Percentiles rank a stretch among this genome's conserved stretches.
Conservation (phyloP, 495 filamentous ascomycete species). For the Physcia stellaris region DNA sequence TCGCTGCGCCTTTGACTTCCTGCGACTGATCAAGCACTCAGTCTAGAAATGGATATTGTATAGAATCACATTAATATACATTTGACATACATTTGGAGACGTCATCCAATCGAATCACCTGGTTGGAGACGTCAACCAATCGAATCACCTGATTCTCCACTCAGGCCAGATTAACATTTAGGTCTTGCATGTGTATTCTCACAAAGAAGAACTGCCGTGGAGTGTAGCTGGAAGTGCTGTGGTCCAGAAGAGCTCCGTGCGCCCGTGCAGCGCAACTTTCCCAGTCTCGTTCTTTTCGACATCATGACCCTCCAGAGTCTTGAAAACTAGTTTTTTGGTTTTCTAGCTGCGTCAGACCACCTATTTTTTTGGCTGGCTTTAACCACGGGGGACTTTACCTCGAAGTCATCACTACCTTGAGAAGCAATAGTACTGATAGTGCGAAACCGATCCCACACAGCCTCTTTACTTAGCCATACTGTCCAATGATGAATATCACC, state of each 20-base stretch:
- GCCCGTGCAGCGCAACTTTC: conserved; percentile 40
- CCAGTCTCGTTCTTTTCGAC: conserved; percentile 36
- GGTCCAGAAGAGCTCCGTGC: too few species aligned
- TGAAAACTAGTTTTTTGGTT: conserved; percentile 26
- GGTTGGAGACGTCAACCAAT: too few species aligned
- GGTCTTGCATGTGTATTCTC: too few species aligned
- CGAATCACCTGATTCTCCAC: too few species aligned
- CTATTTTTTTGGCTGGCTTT: background rate
- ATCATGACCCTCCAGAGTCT: conserved; percentile 26
- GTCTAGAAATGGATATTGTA: too few species aligned
- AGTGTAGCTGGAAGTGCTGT: conserved; percentile 18
- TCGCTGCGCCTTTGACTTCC: too few species aligned
- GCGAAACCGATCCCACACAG: conserved; percentile 39
- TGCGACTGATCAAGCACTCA: too few species aligned
- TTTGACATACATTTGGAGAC: too few species aligned
- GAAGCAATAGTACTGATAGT: conserved; percentile 49
- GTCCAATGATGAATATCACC: conserved; percentile 25
- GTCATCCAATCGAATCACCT: too few species aligned
- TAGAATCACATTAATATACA: too few species aligned
- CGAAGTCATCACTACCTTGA: conserved; percentile 32
- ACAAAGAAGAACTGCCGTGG: too few species aligned
- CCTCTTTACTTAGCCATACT: conserved; percentile 36
- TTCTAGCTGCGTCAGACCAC: conserved; percentile 13
- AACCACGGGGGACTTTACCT: conserved; percentile 26
- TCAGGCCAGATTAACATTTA: too few species aligned